Percentiles rank a stretch among this genome's conserved stretches.
These are phyloP conservation scores for Morella rubra DNA, from an alignment of 306 rosid species.

Conservation along the genomic window DNA sequence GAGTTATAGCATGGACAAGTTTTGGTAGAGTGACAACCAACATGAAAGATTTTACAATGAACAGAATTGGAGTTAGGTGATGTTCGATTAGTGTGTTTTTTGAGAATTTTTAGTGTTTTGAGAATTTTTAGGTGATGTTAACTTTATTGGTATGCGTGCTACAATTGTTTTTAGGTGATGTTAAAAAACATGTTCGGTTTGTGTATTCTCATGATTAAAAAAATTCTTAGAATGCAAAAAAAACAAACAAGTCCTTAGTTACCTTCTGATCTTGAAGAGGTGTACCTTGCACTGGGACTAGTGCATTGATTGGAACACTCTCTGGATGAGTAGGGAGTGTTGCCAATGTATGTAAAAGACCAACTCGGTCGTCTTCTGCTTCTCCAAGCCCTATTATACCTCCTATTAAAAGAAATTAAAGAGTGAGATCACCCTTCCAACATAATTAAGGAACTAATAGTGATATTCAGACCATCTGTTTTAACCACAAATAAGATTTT, in stretches of 20 bases:
- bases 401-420: constrained; percentile 48
- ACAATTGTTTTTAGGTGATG: too few species aligned
- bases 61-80: not conserved
- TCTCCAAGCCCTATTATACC: constrained; percentile 99
- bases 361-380: constrained; percentile 93
- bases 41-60: not conserved
- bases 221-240: too few species aligned
- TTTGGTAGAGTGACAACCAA: constrained; percentile 11
- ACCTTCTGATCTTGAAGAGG: constrained; percentile 95
- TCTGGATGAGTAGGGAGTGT: constrained; percentile 96
- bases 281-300: constrained; percentile 88
- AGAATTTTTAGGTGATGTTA: too few species aligned
- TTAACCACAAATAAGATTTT: not conserved
- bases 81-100: too few species aligned
- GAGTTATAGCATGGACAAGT: not conserved
- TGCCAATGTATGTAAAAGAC: constrained; percentile 91
- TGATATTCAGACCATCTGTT: not conserved
- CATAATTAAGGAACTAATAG: not conserved
- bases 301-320: constrained; percentile 94
- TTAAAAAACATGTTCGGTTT: too few species aligned
- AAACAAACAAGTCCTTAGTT: too few species aligned
- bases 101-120: too few species aligned
- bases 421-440: constrained; percentile 10
- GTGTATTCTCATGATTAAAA: too few species aligned
- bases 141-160: too few species aligned